Evolutionary conservation across 768 basidiomycete genomes (phyloP), one percentile per base, ranked within the genome.

Genomic region (Kwoniella dejecticola): DNA sequence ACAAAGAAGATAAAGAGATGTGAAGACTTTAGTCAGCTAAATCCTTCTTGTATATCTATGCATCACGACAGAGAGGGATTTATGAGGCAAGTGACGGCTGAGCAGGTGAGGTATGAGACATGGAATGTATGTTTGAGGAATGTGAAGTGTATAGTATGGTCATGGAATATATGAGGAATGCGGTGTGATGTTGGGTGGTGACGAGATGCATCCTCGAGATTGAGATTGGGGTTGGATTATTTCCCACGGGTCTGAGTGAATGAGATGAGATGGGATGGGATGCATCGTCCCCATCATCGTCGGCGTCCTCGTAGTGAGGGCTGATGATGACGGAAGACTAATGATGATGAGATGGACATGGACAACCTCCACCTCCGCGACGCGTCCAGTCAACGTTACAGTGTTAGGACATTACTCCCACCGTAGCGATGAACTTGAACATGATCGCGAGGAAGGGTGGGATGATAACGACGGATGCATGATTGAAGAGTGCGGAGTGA

Each of bases 331-430:
- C 17, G 21, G 38, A 40, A 38, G 53, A 41, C 36, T 23, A 19
- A 52, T 33, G 36, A 30, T 7, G 41, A 42, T 42, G 53, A 29
- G 53, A 44, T 29, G 13, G n/a, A 19, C 41, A 45, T 30, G 52
- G 31, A 44, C 56, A 15, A 57, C 56, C 56, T 57, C 56, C 56
- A 57, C 56, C 56, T 33, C 56, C 56, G 56, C 56, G 56, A 57
- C 56, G 56, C 56, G 56, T 49, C 56, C 56, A 17, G 10, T 36
- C 46, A 47, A 15, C n/a, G n/a, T n/a, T n/a, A n/a, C n/a, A n/a
- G n/a, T n/a, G n/a, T 54, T n/a, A 42, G 6, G 27, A 57, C 45
- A 24, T 47, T 23, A 38, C 27, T 36, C n/a, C 15, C 48, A 29
- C 21, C 48, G 33, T 29, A 33, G 24, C 27, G 36, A 40, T 42